phyloP scores from a whole-genome alignment of 768 basidiomycete genomes.

The Pulveroboletus sp. region DNA sequence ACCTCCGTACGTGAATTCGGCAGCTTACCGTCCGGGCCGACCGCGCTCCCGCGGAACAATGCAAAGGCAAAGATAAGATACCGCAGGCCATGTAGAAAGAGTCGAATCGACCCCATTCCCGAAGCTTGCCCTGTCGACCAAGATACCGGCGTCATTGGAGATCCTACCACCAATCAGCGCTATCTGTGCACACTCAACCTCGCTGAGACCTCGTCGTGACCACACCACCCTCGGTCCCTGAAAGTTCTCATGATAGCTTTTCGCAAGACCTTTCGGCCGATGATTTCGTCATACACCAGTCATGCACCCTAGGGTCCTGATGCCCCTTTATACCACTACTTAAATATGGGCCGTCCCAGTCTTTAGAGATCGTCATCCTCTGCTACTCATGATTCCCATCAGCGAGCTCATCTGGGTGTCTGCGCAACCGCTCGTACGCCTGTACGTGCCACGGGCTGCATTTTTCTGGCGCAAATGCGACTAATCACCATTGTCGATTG shows the following conservation, averaged over 20 bases:
- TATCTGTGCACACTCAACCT: neutral
- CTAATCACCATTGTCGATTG: conserved; percentile 1
- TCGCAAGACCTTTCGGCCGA: too few species aligned
- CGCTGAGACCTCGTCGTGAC: too few species aligned
- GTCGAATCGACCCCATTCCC: too few species aligned
- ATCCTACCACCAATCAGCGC: neutral
- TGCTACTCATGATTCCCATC: conserved; percentile 23
- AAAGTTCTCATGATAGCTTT: neutral
- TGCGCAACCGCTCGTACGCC: conserved; percentile 51
- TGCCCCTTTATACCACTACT: neutral
- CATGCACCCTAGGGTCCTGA: neutral
- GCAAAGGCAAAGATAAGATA: neutral
- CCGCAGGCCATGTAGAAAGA: too few species aligned
- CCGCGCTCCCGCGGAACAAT: neutral
- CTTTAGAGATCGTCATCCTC: neutral
- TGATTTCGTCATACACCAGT: too few species aligned
- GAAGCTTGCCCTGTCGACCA: too few species aligned
- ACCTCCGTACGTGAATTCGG: neutral
- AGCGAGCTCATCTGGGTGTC: conserved; percentile 62
- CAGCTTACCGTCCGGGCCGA: neutral
- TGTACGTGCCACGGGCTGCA: conserved; percentile 39
- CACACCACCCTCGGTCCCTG: neutral
- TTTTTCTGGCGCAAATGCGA: neutral
- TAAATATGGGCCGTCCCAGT: neutral
- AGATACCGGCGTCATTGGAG: neutral